Evolutionary conservation across 495 filamentous ascomycete species (phyloP), one percentile per base, ranked within the genome.

Genomic region (Hyaloscypha hepaticicola): DNA sequence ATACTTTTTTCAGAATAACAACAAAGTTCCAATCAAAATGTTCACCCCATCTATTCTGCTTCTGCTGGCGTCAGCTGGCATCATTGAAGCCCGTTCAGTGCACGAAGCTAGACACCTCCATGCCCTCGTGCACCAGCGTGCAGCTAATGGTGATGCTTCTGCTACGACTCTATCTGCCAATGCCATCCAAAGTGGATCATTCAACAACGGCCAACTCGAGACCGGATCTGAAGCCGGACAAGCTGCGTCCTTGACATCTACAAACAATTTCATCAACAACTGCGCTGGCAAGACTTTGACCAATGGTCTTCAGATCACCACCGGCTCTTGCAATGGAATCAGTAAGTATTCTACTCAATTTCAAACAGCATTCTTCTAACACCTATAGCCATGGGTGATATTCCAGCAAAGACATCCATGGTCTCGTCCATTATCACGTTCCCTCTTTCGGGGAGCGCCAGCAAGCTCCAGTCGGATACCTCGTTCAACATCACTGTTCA

Each of bases 281-380:
- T 89, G 88, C 74, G 71, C 77, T 19, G 88, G 87, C 55, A 79
- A 89, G 74, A 84, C 81, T 22, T 57, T 87, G 55, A 91, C 88
- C 66, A 91, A 91, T 71, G 88, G 88, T 72, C 73, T 80, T 28
- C 88, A 91, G 72, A 75, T 83, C 56, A 78, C 79, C 59, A 71
- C 64, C 14, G 88, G 88, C 26, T 91, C 88, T 41, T 91, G 88
- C 74, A 91, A 91, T 72, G 86, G 86, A 73, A 80, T 86, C 75
- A 77, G 81, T 74, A 87, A 82, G 88, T 86, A 71, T 16, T 24
- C 58, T 77, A 78, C 27, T 74, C 74, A 1, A 55, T 69, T 8
- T 5, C 22, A 53, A 16, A 0, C 0, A 24, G 19, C 16, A 38
- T 26, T 19, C 26, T 28, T 27, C 65, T 69, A 33, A 72, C 27